Evolutionary conservation across 805 yeast species (phyloP).

Genomic region (Kuraishia piskuri): DNA sequence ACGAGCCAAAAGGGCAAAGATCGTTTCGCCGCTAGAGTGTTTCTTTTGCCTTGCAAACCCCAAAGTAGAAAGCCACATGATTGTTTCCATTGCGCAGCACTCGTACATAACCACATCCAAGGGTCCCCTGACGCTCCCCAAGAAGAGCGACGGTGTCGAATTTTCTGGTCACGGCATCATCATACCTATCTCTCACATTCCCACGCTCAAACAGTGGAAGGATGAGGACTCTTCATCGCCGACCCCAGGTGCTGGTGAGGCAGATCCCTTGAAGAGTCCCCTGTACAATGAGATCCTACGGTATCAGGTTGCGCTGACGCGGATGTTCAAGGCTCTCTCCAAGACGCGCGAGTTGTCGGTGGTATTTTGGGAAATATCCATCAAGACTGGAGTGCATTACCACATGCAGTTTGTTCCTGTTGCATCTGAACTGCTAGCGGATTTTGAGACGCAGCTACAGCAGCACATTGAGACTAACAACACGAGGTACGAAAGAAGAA

Average conservation of each 20-base stretch:
- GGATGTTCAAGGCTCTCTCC: slow-evolving; percentile 30
- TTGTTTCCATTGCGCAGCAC: slow-evolving; percentile 61
- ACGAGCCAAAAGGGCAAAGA: slow-evolving; percentile 21
- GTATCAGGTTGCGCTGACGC: slow-evolving; percentile 39
- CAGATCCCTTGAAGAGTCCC: slow-evolving; percentile 21
- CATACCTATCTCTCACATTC: slow-evolving; percentile 68
- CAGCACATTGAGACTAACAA: slow-evolving; percentile 38
- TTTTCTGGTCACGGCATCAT: slow-evolving; percentile 80
- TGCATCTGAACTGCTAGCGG: slow-evolving; percentile 30
- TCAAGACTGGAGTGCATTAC: slow-evolving; percentile 58
- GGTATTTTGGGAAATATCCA: slow-evolving; percentile 63
- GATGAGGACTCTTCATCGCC: slow-evolving; percentile 11
- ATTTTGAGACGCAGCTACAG: slow-evolving; percentile 37
- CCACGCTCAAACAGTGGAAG: slow-evolving; percentile 26
- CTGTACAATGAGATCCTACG: slow-evolving; percentile 34
- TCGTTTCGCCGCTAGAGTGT: slow-evolving; percentile 53
- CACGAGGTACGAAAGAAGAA: slow-evolving; percentile 33
- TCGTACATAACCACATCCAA: slow-evolving; percentile 72
- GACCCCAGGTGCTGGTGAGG: slow-evolving; percentile 11
- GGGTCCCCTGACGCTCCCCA: slow-evolving; percentile 60
- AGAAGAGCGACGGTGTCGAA: slow-evolving; percentile 31
- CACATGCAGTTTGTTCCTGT: slow-evolving; percentile 76
- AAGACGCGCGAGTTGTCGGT: slow-evolving; percentile 36
- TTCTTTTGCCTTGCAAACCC: slow-evolving; percentile 83
- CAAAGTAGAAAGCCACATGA: slow-evolving; percentile 68